A percentile compares a stretch with the other conserved stretches of the same genome.
These are phyloP conservation scores for Anaeramoeba ignava DNA, from an alignment of 78 protist genomes.

Conservation along the genomic window DNA sequence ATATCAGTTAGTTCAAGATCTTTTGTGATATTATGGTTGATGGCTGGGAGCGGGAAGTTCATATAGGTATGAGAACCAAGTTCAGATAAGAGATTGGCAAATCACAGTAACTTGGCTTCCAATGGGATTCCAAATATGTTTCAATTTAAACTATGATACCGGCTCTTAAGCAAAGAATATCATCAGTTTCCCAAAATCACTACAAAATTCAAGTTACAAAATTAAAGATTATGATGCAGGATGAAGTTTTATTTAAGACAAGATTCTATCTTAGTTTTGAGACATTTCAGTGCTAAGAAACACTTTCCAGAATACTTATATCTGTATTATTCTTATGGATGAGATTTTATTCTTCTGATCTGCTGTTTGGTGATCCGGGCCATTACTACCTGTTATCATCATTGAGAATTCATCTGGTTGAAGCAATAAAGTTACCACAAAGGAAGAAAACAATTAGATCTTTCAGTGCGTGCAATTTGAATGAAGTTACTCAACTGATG, in stretches of 20 bases:
- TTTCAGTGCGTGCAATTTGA: background rate
- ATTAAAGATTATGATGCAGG: slow-evolving; percentile 24
- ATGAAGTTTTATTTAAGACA: slow-evolving; percentile 17
- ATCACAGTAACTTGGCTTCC: slow-evolving; percentile 33
- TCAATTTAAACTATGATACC: slow-evolving; percentile 12
- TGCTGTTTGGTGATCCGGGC: slow-evolving; percentile 16
- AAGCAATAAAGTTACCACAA: background rate
- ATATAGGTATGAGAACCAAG: slow-evolving; percentile 13
- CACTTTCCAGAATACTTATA: slow-evolving; percentile 26
- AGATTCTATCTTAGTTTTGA: slow-evolving; percentile 40
- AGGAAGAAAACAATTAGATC: background rate
- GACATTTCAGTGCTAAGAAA: slow-evolving; percentile 21
- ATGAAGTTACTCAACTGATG: background rate
- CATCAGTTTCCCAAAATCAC: background rate
- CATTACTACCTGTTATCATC: slow-evolving; percentile 27
- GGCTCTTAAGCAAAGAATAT: background rate
- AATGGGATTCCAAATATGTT: slow-evolving; percentile 11
- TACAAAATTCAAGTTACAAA: background rate
- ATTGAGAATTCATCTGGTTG: slow-evolving; percentile 38
- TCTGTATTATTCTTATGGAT: slow-evolving; percentile 24
- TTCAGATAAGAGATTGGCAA: slow-evolving; percentile 27
- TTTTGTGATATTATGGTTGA: slow-evolving; percentile 13
- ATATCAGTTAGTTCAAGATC: slow-evolving; percentile 17
- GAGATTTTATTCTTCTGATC: slow-evolving; percentile 22
- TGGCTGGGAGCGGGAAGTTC: slow-evolving; percentile 11